These are phyloP conservation scores for Boletus mariae DNA, from an alignment of 1,284 basidiomycete species.

Conservation along the genomic window DNA sequence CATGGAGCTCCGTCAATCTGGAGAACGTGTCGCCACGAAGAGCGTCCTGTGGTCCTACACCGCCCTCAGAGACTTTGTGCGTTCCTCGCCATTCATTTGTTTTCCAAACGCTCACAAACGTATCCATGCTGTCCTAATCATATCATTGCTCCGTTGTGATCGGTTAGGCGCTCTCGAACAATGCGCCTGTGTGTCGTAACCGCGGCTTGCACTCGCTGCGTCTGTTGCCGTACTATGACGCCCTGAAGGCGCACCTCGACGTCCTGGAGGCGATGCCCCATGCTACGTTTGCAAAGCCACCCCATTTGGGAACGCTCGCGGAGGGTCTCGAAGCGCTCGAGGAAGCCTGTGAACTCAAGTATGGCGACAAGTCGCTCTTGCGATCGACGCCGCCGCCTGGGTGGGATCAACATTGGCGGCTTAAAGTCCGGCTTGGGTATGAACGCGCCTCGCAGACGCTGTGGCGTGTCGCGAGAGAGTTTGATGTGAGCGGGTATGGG, in stretches of 20 bases:
- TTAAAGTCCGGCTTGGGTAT: slow-evolving; percentile 57
- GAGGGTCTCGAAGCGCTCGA: slow-evolving; percentile 58
- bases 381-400: slow-evolving; percentile 35
- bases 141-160: neutral
- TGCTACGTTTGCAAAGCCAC: slow-evolving; percentile 57
- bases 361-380: slow-evolving; percentile 34
- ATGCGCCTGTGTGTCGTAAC: slow-evolving; percentile 56
- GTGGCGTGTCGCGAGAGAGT: slow-evolving; percentile 64
- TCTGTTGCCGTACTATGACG: slow-evolving; percentile 55
- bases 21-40: slow-evolving; percentile 71
- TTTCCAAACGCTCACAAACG: neutral
- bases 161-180: slow-evolving; percentile 60
- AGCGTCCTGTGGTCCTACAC: slow-evolving; percentile 74
- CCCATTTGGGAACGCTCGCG: slow-evolving; percentile 53
- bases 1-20: slow-evolving; percentile 71
- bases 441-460: slow-evolving; percentile 56
- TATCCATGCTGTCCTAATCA: neutral
- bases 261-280: slow-evolving; percentile 52
- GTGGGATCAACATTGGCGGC: slow-evolving; percentile 53
- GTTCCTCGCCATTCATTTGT: slow-evolving; percentile 1
- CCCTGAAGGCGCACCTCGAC: slow-evolving; percentile 57
- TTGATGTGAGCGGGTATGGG: slow-evolving; percentile 67
- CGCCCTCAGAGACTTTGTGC: slow-evolving; percentile 65
- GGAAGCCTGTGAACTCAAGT: slow-evolving; percentile 55
- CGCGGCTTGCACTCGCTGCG: slow-evolving; percentile 62